Base-by-base conservation (phyloP, 441 rosid species). In the Rhodomyrtus psidioides region DNA sequence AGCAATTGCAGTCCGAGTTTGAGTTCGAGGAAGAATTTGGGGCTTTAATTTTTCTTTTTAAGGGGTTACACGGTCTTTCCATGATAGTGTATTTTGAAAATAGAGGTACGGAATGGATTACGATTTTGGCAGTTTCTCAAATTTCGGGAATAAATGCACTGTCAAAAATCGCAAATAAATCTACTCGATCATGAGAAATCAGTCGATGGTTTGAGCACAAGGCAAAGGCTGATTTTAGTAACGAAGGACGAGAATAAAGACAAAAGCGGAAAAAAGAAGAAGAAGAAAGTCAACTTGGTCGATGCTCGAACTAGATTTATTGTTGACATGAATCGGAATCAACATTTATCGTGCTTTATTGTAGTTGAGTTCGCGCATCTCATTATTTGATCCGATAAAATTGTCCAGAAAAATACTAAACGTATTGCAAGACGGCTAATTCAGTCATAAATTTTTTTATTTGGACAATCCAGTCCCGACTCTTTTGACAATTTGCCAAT, bases 391-490 rank as follows among this genome's bases (percentile, higher is more conserved):
- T 17, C 21, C 23, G 6, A 28, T 0, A 28, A 28, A 7, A 60
- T 16, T 60, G 27, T 60, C 0, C 21, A 16, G 8, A 28, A 60
- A 60, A 0, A 0, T 7, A 16, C 0, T 17, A 4, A 62, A 30
- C 7, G 4, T 17, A 62, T 30, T 30, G 23, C 17, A 17, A 7
- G 7, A 0, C 8, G 23, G 3, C 7, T 17, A 62, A 8, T 62
- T 62, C 1, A 28, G 16, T 62, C 3, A 6, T 30, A 4, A 16
- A 0, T 0, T 8, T 28, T 60, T 28, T 8, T 2, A 16, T 62
- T 4, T 0, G 21, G 4, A 16, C 1, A 30, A 28, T 30, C 8
- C 4, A 30, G 5, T 62, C 8, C 0, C 0, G 9, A 17, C 4
- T 30, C 0, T 17, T 30, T 62, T 17, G 12, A 4, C 23, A 19